Evolutionary conservation across 257 asterid species (phyloP), one percentile per base, ranked within the genome.

Genomic region (Jasminum sambac): DNA sequence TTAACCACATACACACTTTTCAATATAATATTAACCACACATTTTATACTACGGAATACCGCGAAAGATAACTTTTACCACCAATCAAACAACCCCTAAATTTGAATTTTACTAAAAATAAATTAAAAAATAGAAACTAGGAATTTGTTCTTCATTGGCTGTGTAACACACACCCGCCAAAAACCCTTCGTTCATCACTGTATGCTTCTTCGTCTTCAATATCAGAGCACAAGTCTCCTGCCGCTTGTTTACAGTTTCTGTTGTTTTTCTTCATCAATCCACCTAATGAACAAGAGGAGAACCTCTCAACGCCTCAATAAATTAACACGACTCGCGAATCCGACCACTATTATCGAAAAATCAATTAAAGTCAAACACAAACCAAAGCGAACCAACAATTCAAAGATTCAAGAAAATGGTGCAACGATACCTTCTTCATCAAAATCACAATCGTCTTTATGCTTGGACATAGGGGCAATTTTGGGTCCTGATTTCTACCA

Each of bases 401-500:
- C 69, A 70, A 42, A 37, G 71, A 39, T 39, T 77, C 66, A 70
- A 36, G 52, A 63, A 60, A 59, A 44, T 14, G 81, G 60, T 1
- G 79, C 61, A 30, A 16, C 8, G 14, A 60, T 30, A 63, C 66
- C 79, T 63, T 12, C 61, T n/a, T 14, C 44, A 62, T 68, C 82
- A 11, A 11, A 44, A 30, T 60, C 78, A 63, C 72, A 81, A 48
- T 65, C 36, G 26, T 69, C 74, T 8, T 25, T 58, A 63, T 80
- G 80, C 72, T 64, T 71, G 75, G 79, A 80, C 5, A 81, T 76
- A 14, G 44, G 14, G 70, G 67, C 91, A 64, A 81, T 87, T 61
- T 78, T 90, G 88, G 43, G 82, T 44, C 74, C 72, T 70, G 84
- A 83, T 78, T 94, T 94, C 80, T 94, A 46, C 89, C 95, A 85